Evolutionary conservation across 2,329 filamentous ascomycete genomes (phyloP), one percentile per base, ranked within the genome.

Genomic region (Aspergillus bombycis): DNA sequence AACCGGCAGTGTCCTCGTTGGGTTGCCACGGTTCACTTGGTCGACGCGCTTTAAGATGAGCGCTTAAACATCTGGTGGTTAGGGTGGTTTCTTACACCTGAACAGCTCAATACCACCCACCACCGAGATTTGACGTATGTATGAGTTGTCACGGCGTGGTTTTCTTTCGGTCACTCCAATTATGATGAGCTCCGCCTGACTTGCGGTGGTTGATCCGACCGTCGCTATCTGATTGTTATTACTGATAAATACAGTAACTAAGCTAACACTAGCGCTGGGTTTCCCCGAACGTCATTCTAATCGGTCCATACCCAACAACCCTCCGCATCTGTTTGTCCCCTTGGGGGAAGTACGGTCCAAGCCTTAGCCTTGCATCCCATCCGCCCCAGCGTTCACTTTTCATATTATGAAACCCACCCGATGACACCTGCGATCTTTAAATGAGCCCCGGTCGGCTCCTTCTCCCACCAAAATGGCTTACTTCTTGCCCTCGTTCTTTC

Each of bases 401-500:
- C 38, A 63, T 66, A 65, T 67, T 62, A 68, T 73, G 67, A 61
- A 63, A 57, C 26, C 58, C 45, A 54, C 68, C 69, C 70, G 62
- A 74, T 77, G 74, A 75, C 65, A 63, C 58, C 57, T 68, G 62
- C 58, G 53, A 60, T 64, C 55, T 41, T 55, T 66, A 67, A 57
- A 67, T 74, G 71, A 75, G 73, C 72, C 72, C 62, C 63, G 61
- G 64, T 70, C 64, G 72, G 75, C 76, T 76, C 72, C 48, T 65
- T 58, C 45, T 62, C 48, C 62, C 63, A 65, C 67, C 68, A 74
- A 70, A 77, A 93, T 94, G 91, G 88, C 89, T 60, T 89, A 86
- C 75, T 88, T 92, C 75, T 86, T 95, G 73, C 89, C 93, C 67
- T 91, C 88, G 70, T 92, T 84, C 70, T 82, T 96, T 83, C 92